A percentile compares a stretch with the other conserved stretches of the same genome.
Conservation (phyloP, 208 protist species). For the Herpetomonas tarakana region DNA sequence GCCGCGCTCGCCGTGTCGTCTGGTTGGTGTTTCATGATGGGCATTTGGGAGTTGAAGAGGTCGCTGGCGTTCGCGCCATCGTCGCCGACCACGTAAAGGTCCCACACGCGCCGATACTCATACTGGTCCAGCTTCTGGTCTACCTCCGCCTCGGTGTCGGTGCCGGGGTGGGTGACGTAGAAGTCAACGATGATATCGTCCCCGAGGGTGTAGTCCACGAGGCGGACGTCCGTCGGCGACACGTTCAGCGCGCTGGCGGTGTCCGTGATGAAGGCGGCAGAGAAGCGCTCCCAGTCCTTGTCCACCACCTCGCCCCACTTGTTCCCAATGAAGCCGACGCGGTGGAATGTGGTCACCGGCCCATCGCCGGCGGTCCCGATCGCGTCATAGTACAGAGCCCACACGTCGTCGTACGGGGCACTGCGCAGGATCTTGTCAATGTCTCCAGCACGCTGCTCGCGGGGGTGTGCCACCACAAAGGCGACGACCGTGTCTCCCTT, state of each 20-base stretch:
- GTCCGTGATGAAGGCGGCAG: slow-evolving; percentile 41
- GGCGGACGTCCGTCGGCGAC: slow-evolving; percentile 20
- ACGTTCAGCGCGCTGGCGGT: slow-evolving; percentile 37
- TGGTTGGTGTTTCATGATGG: slow-evolving; percentile 28
- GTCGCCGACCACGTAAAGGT: slow-evolving; percentile 33
- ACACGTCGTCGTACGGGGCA: slow-evolving; percentile 51
- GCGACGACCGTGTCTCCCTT: slow-evolving; percentile 62
- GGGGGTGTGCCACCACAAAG: slow-evolving; percentile 41
- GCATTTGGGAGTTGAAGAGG: neutral
- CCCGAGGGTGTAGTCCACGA: slow-evolving; percentile 37
- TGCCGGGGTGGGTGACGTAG: slow-evolving; percentile 33
- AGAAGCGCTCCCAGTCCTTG: slow-evolving; percentile 34
- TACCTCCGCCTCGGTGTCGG: slow-evolving; percentile 25
- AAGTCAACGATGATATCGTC: slow-evolving; percentile 62
- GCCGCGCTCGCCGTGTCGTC: neutral
- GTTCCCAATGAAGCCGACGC: slow-evolving; percentile 63
- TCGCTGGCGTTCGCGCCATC: slow-evolving; percentile 6
- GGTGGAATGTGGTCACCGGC: slow-evolving; percentile 52
- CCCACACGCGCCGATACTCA: slow-evolving; percentile 49
- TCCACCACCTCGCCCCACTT: slow-evolving; percentile 40
- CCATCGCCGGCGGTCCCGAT: neutral
- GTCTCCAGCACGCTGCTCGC: slow-evolving; percentile 28
- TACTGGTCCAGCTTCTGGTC: slow-evolving; percentile 35
- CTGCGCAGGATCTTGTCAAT: slow-evolving; percentile 38
- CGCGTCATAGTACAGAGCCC: slow-evolving; percentile 51